Conservation (phyloP, 2,329 filamentous ascomycete species). For the Huntiella abstrusa region DNA sequence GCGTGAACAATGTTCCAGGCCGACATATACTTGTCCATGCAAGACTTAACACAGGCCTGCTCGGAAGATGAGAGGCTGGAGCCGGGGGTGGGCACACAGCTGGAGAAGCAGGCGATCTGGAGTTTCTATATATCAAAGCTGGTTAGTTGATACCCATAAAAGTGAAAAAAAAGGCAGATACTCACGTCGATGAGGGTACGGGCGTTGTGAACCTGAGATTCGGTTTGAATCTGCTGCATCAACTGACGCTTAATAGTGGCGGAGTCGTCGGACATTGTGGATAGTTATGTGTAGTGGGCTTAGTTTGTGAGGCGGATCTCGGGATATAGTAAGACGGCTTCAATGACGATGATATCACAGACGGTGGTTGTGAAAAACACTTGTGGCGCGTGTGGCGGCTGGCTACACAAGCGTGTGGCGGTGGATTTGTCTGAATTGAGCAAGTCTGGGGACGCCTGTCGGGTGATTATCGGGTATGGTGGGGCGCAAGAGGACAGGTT, state of each 20-base stretch:
- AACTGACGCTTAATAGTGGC: slow-evolving; percentile 40
- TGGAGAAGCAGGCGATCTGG: slow-evolving; percentile 65
- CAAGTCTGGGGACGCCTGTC: too few species aligned
- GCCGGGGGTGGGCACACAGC: slow-evolving; percentile 54
- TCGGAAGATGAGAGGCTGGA: slow-evolving; percentile 47
- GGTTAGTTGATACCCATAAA: background rate
- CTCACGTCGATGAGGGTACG: slow-evolving; percentile 50
- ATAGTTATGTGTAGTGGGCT: background rate
- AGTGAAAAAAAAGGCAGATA: slow-evolving; percentile 7
- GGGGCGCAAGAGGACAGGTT: slow-evolving; percentile 1
- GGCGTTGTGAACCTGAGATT: slow-evolving; percentile 48
- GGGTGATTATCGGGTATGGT: background rate
- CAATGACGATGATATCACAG: too few species aligned
- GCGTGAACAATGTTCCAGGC: slow-evolving; percentile 59
- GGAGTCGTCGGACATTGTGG: slow-evolving; percentile 23
- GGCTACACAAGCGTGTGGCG: background rate
- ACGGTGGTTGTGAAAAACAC: too few species aligned
- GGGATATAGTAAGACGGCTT: too few species aligned
- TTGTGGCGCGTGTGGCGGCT: background rate
- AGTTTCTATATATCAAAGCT: slow-evolving; percentile 38
- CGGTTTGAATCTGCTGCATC: slow-evolving; percentile 43
- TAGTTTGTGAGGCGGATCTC: too few species aligned
- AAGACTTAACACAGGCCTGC: slow-evolving; percentile 50
- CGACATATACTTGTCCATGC: slow-evolving; percentile 73
- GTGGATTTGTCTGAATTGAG: too few species aligned